Percentiles rank a stretch among this genome's conserved stretches.
Evolutionary conservation across 2,329 filamentous ascomycete species (phyloP).

Genomic region (Lachnellula arida): DNA sequence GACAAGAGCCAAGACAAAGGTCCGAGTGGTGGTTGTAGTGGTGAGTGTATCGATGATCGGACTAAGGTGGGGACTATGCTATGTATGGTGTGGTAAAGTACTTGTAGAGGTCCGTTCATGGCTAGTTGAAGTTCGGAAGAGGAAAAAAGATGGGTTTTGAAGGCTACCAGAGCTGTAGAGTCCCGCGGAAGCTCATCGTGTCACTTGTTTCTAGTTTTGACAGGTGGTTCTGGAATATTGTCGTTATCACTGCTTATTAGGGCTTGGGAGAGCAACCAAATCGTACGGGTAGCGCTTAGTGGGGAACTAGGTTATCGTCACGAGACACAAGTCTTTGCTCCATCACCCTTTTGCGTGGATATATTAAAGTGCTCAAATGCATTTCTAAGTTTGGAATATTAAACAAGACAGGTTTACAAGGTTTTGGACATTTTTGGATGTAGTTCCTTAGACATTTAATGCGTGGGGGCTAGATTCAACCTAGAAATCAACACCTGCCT

Average conservation of each 20-base stretch:
- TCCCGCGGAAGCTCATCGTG: constrained; percentile 18
- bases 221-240: constrained; percentile 9
- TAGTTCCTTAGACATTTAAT: no score
- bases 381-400: no score
- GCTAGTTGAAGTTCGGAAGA: not conserved
- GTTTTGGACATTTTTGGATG: no score
- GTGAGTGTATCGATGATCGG: not conserved
- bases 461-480: no score
- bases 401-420: no score
- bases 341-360: no score
- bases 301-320: constrained; percentile 8
- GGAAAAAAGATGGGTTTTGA: not conserved
- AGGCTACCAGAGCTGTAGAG: constrained; percentile 25
- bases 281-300: constrained; percentile 5
- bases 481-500: no score
- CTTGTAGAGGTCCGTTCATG: constrained; percentile 5
- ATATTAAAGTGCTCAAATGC: no score
- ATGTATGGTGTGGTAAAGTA: not conserved
- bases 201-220: constrained; percentile 9
- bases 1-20: not conserved
- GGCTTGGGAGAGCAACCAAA: constrained; percentile 3
- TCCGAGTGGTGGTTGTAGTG: not conserved
- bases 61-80: not conserved
- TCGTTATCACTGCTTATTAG: constrained; percentile 14
- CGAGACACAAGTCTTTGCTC: not conserved